phyloP scores from a whole-genome alignment of 331 rosid species.

The Pyrus hybrid region DNA sequence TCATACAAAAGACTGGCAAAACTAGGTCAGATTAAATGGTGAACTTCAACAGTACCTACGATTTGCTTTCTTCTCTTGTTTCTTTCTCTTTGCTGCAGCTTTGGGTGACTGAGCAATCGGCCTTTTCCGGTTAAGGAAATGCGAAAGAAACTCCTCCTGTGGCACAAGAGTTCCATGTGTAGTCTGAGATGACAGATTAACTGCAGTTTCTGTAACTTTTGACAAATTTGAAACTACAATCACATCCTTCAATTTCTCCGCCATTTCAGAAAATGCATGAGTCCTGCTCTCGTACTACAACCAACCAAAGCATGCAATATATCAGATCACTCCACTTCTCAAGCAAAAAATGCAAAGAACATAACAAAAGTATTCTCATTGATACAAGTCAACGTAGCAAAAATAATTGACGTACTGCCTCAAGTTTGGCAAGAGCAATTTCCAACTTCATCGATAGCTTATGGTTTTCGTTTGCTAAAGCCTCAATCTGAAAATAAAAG shows the following conservation, averaged over 20 bases:
- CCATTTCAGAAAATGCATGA: conserved; percentile 13
- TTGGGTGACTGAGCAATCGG: neutral
- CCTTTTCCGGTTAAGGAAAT: neutral
- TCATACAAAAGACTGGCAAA: neutral
- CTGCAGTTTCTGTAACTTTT: conserved; percentile 36
- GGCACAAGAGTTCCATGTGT: neutral
- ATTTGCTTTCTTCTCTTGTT: neutral
- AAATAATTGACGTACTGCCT: conserved; percentile 36
- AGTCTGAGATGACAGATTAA: conserved; percentile 30
- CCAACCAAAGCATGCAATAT: neutral
- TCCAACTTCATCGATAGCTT: conserved; percentile 37
- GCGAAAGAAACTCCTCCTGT: neutral
- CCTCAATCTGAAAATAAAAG: conserved; percentile 36
- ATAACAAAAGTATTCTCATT: neutral
- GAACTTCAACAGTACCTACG: conserved; percentile 8
- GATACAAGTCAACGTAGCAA: neutral
- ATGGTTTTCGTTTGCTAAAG: conserved; percentile 32
- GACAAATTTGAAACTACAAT: conserved; percentile 25
- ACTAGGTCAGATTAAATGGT: neutral
- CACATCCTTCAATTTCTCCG: conserved; percentile 47
- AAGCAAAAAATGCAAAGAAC: neutral
- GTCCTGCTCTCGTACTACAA: conserved; percentile 43
- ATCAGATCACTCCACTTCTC: neutral
- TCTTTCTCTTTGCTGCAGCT: conserved; percentile 32
- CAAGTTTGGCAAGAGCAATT: conserved; percentile 44